Evolutionary conservation across 2,329 filamentous ascomycete species (phyloP).

Genomic region (Dryadomyces sulphureus): DNA sequence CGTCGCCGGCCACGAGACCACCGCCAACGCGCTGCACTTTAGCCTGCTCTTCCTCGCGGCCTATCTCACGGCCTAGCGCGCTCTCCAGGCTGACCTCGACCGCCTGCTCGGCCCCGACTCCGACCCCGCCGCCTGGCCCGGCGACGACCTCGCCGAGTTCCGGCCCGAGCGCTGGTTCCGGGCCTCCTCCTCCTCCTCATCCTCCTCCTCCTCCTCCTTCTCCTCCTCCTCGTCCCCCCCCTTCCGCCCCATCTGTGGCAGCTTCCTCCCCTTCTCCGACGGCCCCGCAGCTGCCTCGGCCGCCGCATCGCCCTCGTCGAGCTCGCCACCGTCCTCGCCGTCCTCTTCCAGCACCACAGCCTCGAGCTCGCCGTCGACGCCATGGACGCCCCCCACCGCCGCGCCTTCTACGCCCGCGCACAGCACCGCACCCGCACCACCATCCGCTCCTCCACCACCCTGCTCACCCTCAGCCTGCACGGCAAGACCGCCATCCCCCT

Average conservation of each 20-base stretch:
- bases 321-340: slow-evolving; percentile 37
- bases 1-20: slow-evolving; percentile 69
- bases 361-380: slow-evolving; percentile 54
- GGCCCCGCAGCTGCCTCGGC: slow-evolving; percentile 41
- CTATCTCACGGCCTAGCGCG: slow-evolving; percentile 46
- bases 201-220: not conserved
- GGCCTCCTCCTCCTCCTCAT: not conserved
- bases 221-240: slow-evolving; percentile 26
- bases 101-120: slow-evolving; percentile 39
- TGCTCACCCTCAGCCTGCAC: slow-evolving; percentile 60
- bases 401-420: slow-evolving; percentile 45
- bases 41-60: slow-evolving; percentile 53
- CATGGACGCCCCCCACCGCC: slow-evolving; percentile 32
- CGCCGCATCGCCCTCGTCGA: slow-evolving; percentile 45
- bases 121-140: slow-evolving; percentile 51
- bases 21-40: slow-evolving; percentile 62
- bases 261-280: slow-evolving; percentile 44
- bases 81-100: slow-evolving; percentile 56
- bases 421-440: slow-evolving; percentile 35
- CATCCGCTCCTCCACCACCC: slow-evolving; percentile 39
- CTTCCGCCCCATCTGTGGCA: slow-evolving; percentile 42
- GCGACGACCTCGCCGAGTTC: slow-evolving; percentile 59
- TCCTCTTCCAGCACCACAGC: slow-evolving; percentile 43
- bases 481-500: slow-evolving; percentile 46
- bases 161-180: slow-evolving; percentile 60